A percentile compares a stretch with the other conserved stretches of the same genome.
These are phyloP conservation scores for Dictyophora rubrovolvata DNA, from an alignment of 768 basidiomycete species.

Conservation along the genomic window DNA sequence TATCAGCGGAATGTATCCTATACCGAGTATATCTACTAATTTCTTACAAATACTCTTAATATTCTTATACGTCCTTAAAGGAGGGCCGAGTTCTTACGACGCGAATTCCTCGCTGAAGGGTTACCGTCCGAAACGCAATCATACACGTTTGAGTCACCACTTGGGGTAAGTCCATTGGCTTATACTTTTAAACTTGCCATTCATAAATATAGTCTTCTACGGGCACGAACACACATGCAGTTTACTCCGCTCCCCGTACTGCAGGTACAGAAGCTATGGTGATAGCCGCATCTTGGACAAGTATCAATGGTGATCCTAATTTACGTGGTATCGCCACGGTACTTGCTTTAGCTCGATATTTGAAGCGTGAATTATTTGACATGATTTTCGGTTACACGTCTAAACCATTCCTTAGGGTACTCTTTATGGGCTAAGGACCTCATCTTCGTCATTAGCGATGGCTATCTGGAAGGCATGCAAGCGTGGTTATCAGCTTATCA, in stretches of 20 bases:
- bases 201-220: conserved; percentile 32
- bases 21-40: conserved; percentile 48
- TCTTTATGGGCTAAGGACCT: conserved; percentile 95
- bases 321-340: conserved; percentile 81
- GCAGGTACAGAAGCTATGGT: conserved; percentile 91
- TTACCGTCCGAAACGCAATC: conserved; percentile 57
- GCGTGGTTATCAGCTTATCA: conserved; percentile 88
- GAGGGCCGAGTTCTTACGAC: conserved; percentile 48
- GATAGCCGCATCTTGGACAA: conserved; percentile 84
- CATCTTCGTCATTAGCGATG: conserved; percentile 81
- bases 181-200: conserved; percentile 4
- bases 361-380: conserved; percentile 53
- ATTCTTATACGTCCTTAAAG: conserved; percentile 28
- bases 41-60: not conserved
- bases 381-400: not conserved
- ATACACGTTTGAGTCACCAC: conserved; percentile 50
- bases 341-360: conserved; percentile 70
- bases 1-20: conserved; percentile 55
- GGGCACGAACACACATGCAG: conserved; percentile 77
- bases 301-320: conserved; percentile 59
- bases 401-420: conserved; percentile 39
- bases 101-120: conserved; percentile 67
- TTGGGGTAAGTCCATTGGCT: not conserved
- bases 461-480: conserved; percentile 83
- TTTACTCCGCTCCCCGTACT: conserved; percentile 76